phyloP scores from a whole-genome alignment of 495 filamentous ascomycete genomes.

The Glutinoglossum americanum region DNA sequence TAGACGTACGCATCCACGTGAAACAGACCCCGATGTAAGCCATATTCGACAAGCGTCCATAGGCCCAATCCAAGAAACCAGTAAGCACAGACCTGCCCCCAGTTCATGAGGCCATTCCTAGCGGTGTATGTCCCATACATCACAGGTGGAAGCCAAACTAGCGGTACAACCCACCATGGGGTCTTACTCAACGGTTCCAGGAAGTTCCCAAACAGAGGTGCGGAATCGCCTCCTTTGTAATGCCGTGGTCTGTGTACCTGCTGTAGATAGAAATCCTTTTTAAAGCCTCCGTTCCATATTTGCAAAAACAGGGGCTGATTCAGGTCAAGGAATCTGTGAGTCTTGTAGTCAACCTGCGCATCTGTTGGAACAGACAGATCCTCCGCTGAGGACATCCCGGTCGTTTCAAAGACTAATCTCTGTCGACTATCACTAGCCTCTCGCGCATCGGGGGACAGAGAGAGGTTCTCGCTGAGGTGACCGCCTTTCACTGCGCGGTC shows the following conservation, averaged over 20 bases:
- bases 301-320: conserved; percentile 69
- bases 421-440: neutral
- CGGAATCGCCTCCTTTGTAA: conserved; percentile 79
- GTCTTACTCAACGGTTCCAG: conserved; percentile 88
- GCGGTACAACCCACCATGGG: conserved; percentile 75
- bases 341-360: conserved; percentile 45
- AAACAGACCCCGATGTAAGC: conserved; percentile 79
- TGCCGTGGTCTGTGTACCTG: conserved; percentile 90
- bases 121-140: conserved; percentile 52
- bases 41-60: conserved; percentile 86
- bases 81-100: conserved; percentile 25
- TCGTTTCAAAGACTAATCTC: conserved; percentile 42
- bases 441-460: no score
- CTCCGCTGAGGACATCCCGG: conserved; percentile 70
- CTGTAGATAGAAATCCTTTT: conserved; percentile 82
- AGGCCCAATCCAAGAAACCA: conserved; percentile 44
- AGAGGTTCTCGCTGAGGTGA: no score
- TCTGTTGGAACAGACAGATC: conserved; percentile 80
- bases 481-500: conserved; percentile 23
- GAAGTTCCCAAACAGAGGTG: conserved; percentile 94
- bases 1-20: conserved; percentile 60
- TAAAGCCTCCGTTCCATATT: conserved; percentile 73
- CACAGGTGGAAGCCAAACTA: conserved; percentile 69
- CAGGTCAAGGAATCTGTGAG: conserved; percentile 84
- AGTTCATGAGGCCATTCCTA: conserved; percentile 29